Percentiles rank a stretch among this genome's conserved stretches.
These are phyloP conservation scores for Pseudogymnoascus sp. DNA, from an alignment of 2,329 filamentous ascomycete genomes.

Conservation along the genomic window DNA sequence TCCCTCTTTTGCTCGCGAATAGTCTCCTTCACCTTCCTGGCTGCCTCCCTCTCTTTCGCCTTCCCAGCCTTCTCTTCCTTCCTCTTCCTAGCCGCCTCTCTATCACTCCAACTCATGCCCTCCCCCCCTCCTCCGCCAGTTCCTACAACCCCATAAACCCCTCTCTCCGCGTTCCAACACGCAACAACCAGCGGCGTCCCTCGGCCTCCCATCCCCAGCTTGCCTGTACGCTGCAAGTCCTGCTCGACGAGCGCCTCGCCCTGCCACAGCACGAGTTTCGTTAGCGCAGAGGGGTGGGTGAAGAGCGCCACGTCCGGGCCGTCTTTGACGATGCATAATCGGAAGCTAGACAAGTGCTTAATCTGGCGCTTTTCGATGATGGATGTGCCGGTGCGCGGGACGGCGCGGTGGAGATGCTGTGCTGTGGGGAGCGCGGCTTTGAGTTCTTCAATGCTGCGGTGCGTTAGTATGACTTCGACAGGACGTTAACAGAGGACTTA, in stretches of 20 bases:
- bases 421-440: constrained; percentile 73
- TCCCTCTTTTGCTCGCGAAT: constrained; percentile 55
- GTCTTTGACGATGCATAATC: constrained; percentile 93
- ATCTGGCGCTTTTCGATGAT: constrained; percentile 93
- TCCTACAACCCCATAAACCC: constrained; percentile 88
- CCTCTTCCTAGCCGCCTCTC: constrained; percentile 57
- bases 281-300: constrained; percentile 84
- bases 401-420: constrained; percentile 83
- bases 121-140: constrained; percentile 77
- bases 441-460: constrained; percentile 63
- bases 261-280: constrained; percentile 90
- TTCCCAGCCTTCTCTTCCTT: constrained; percentile 58
- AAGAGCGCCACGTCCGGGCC: constrained; percentile 88
- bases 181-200: constrained; percentile 86
- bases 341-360: constrained; percentile 83
- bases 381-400: constrained; percentile 85
- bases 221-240: constrained; percentile 69
- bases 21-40: constrained; percentile 49
- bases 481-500: constrained; percentile 33
- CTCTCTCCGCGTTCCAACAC: constrained; percentile 77
- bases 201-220: constrained; percentile 59
- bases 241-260: constrained; percentile 87
- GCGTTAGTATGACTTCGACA: constrained; percentile 36
- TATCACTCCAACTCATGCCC: constrained; percentile 60
- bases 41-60: constrained; percentile 54